Evolutionary conservation across 2,329 filamentous ascomycete genomes (phyloP).

Genomic region (Botrytis pseudocinerea): DNA sequence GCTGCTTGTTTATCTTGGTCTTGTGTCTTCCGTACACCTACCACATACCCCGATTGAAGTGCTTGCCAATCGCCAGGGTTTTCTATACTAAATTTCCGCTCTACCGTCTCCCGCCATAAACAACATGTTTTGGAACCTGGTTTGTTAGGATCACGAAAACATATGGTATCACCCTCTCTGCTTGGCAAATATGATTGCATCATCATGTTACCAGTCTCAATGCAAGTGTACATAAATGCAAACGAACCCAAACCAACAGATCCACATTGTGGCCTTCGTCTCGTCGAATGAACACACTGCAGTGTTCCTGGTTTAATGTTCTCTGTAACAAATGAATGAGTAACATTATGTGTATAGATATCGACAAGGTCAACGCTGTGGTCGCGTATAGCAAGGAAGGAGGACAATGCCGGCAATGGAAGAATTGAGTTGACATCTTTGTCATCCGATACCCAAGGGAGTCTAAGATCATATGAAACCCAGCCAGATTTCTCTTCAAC

Average conservation of each 20-base stretch:
- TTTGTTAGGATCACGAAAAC: conserved; percentile 51
- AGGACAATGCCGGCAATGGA: conserved; percentile 56
- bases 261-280: conserved; percentile 54
- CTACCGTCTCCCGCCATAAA: conserved; percentile 53
- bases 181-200: conserved; percentile 63
- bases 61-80: conserved; percentile 67
- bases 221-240: conserved; percentile 63
- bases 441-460: conserved; percentile 40
- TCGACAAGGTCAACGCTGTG: conserved; percentile 62
- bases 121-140: conserved; percentile 49
- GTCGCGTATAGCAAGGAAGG: conserved; percentile 61
- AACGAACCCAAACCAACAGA: conserved; percentile 60
- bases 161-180: conserved; percentile 56
- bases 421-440: conserved; percentile 57
- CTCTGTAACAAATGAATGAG: conserved; percentile 64
- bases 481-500: conserved; percentile 49
- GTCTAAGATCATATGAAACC: conserved; percentile 50
- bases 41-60: conserved; percentile 58
- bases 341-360: conserved; percentile 53
- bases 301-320: conserved; percentile 60
- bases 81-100: conserved; percentile 54
- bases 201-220: conserved; percentile 61
- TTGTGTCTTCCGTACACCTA: conserved; percentile 59
- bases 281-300: conserved; percentile 57
- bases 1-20: conserved; percentile 26